Percentiles rank a stretch among this genome's conserved stretches.
These are phyloP conservation scores for Penicillium sp. DNA, from an alignment of 2,329 filamentous ascomycete genomes.

Conservation along the genomic window DNA sequence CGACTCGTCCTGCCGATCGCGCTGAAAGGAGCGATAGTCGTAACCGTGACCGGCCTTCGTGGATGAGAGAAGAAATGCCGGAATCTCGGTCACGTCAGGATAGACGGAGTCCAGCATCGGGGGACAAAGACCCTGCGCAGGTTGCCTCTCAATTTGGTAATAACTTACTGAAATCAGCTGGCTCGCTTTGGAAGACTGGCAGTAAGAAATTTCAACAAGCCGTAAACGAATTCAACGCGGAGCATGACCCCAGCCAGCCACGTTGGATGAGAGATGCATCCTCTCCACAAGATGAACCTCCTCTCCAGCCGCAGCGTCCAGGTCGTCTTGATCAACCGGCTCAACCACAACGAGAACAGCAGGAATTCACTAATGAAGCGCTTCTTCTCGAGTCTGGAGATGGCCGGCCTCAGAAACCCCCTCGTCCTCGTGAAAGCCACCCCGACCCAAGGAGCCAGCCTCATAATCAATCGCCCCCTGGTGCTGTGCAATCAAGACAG, in stretches of 20 bases:
- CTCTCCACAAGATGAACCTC: constrained; percentile 22
- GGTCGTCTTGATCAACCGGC: constrained; percentile 20
- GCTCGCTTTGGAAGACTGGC: constrained; percentile 90
- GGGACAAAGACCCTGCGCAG: constrained; percentile 73
- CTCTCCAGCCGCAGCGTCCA: constrained; percentile 13
- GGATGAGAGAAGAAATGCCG: constrained; percentile 57
- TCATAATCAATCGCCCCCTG: constrained; percentile 22
- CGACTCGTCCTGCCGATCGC: constrained; percentile 14
- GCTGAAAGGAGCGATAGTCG: constrained; percentile 26
- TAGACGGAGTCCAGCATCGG: constrained; percentile 41
- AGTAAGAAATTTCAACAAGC: constrained; percentile 92
- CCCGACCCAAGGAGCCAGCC: constrained; percentile 16
- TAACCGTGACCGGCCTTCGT: constrained; percentile 50
- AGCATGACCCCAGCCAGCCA: constrained; percentile 75
- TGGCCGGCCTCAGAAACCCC: constrained; percentile 26
- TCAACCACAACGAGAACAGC: constrained; percentile 17
- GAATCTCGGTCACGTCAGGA: constrained; percentile 25
- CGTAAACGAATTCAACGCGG: constrained; percentile 75
- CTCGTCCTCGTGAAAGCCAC: constrained; percentile 23
- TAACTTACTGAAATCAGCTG: constrained; percentile 87
- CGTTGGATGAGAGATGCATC: constrained; percentile 88
- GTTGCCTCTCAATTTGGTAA: constrained; percentile 78
- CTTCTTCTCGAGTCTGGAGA: constrained; percentile 33
- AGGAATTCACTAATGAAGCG: constrained; percentile 58
- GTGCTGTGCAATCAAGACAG: constrained; percentile 22